Conservation (phyloP, 1,284 basidiomycete genomes). For the Heterobasidion occidentale region DNA sequence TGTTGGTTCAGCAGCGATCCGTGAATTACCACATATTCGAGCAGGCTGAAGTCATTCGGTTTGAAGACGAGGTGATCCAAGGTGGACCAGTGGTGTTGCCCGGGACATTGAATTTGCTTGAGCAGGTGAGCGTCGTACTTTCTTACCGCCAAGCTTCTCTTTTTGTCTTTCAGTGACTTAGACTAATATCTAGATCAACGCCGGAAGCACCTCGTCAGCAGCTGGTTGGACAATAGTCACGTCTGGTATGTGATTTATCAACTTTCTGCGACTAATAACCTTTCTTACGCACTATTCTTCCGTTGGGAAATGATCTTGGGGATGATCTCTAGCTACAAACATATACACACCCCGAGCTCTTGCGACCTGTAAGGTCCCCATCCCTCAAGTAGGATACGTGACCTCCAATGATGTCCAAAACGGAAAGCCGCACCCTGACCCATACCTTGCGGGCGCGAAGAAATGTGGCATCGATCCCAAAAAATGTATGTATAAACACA, state of each 20-base stretch:
- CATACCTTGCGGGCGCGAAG: slow-evolving; percentile 62
- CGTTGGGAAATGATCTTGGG: too few relatives aligned
- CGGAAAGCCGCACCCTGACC: slow-evolving; percentile 80
- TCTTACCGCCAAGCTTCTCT: neutral
- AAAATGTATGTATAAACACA: slow-evolving; percentile 32
- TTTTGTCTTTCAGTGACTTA: neutral
- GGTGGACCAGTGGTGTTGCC: slow-evolving; percentile 51
- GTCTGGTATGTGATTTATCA: slow-evolving; percentile 40
- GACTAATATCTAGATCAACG: slow-evolving; percentile 15
- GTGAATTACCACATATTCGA: too few relatives aligned
- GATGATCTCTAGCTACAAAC: slow-evolving; percentile 43
- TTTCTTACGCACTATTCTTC: neutral
- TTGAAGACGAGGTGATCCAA: slow-evolving; percentile 56
- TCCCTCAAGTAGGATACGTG: slow-evolving; percentile 50
- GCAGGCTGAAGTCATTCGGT: slow-evolving; percentile 53
- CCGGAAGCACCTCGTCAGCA: slow-evolving; percentile 20
- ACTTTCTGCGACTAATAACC: neutral
- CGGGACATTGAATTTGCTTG: slow-evolving; percentile 41
- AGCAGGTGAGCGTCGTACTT: slow-evolving; percentile 27
- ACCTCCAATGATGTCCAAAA: slow-evolving; percentile 67
- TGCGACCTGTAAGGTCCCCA: slow-evolving; percentile 45
- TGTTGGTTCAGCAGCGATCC: neutral
- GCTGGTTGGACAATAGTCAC: slow-evolving; percentile 73
- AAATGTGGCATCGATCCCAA: slow-evolving; percentile 39
- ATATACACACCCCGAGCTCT: slow-evolving; percentile 61